A percentile compares a stretch with the other conserved stretches of the same genome.
phyloP scores from a whole-genome alignment of 202 grass and related monocot genomes.

The Setaria viridis region DNA sequence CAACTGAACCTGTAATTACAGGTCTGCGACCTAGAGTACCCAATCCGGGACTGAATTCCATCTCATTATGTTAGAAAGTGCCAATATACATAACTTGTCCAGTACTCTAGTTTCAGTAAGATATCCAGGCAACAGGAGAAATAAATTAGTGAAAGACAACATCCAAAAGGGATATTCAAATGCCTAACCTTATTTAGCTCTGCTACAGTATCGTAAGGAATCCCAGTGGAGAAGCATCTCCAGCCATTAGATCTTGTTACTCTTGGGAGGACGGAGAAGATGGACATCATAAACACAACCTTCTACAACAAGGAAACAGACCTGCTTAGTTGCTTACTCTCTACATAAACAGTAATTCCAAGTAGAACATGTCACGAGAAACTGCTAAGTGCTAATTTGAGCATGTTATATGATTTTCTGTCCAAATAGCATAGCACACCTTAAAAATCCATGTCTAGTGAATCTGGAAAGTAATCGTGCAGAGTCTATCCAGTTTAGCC shows the following conservation, averaged over 20 bases:
- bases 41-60: not conserved
- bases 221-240: slow-evolving; percentile 54
- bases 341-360: not conserved
- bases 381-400: not conserved
- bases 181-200: slow-evolving; percentile 70
- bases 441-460: not conserved
- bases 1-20: not conserved
- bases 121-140: not conserved
- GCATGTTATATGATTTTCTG: not conserved
- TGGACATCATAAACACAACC: slow-evolving; percentile 26
- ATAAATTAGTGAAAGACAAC: no score
- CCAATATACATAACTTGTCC: not conserved
- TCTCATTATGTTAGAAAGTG: slow-evolving; percentile 3
- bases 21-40: not conserved
- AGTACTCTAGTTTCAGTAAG: not conserved
- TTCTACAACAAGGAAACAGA: slow-evolving; percentile 36
- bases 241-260: slow-evolving; percentile 39
- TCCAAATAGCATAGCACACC: not conserved
- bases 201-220: slow-evolving; percentile 48
- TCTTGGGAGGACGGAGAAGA: slow-evolving; percentile 45
- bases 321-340: not conserved
- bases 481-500: not conserved
- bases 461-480: not conserved
- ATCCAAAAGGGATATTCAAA: not conserved
- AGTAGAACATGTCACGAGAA: not conserved